Evolutionary conservation across 192 early-diverging fungal species (phyloP).

Genomic region (Hyaloraphidium curvatum): DNA sequence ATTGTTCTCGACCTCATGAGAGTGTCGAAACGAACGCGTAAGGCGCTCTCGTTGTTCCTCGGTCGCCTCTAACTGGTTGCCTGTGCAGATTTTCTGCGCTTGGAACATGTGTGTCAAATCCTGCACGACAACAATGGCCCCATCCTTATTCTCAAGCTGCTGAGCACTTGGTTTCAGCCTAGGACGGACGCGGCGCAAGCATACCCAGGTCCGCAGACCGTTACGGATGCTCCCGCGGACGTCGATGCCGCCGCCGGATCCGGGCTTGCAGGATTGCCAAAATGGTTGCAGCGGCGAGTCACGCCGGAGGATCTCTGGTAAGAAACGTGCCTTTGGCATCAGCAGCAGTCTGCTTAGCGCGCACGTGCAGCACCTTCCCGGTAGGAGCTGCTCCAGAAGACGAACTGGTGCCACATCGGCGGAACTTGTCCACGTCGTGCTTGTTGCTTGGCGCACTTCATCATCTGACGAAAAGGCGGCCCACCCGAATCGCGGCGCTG

Average conservation of each 20-base stretch:
- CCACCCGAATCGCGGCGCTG: slow-evolving; percentile 48
- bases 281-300: no score
- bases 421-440: slow-evolving; percentile 49
- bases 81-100: slow-evolving; percentile 41
- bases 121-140: slow-evolving; percentile 66
- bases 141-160: slow-evolving; percentile 63
- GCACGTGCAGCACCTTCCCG: no score
- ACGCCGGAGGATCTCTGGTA: no score
- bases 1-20: slow-evolving; percentile 47
- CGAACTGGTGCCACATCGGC: slow-evolving; percentile 9
- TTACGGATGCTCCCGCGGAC: background rate
- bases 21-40: slow-evolving; percentile 42
- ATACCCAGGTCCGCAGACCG: no score
- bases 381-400: background rate
- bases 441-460: slow-evolving; percentile 57
- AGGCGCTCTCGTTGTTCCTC: slow-evolving; percentile 4
- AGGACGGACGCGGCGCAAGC: no score
- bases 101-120: slow-evolving; percentile 57
- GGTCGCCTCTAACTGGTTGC: background rate
- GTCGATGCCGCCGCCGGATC: background rate
- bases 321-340: no score
- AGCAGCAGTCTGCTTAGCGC: no score
- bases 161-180: slow-evolving; percentile 47
- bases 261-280: no score
- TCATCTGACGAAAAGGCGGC: slow-evolving; percentile 59